Evolutionary conservation across 805 yeast species (phyloP), one percentile per base, ranked within the genome.

Genomic region (Isabelozyma heimii): DNA sequence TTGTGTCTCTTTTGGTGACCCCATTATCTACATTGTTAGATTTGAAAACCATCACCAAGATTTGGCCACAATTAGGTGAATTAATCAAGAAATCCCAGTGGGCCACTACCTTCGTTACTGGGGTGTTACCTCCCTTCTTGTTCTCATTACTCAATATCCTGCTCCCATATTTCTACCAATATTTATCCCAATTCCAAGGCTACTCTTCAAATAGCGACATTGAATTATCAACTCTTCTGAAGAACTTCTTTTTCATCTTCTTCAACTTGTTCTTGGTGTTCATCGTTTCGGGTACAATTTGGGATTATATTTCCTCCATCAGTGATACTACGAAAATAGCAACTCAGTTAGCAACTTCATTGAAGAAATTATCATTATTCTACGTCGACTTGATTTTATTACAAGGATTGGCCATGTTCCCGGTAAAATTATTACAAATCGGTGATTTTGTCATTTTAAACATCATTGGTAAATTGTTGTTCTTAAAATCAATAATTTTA

Each of bases 331-430:
- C 84, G 12, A 78, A 76, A 58, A 79, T 81, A 49, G 85, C 85
- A 0, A 79, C 76, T 47, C 75, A 79, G 47, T 60, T 81, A 50
- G 85, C 85, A 5, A 66, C 71, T 10, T 79, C 84, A 1, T 69
- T 81, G 47, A 79, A 77, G 57, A 70, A 75, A 40, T 63, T 79
- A 37, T 78, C 84, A 2, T 65, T 81, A 42, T 81, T 81, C 55
- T 81, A 81, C 53, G 81, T 77, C 45, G 82, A 81, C 58, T 72
- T 81, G 65, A 86, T 87, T 50, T 70, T 87, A 17, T 75, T 87
- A 48, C 94, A 87, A 63, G 94, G 91, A 0, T 57, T 82, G 45
- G 82, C 83, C 1, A 80, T 82, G 83, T 79, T 81, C 55, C 85
- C 85, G 4, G 78, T 81, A 40, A 74, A 79, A 47, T 66, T 81